Percentiles rank a stretch among this genome's conserved stretches.
These are phyloP conservation scores for Cystobasidiaceae sp. DNA, from an alignment of 1,284 basidiomycete species.

Conservation along the genomic window DNA sequence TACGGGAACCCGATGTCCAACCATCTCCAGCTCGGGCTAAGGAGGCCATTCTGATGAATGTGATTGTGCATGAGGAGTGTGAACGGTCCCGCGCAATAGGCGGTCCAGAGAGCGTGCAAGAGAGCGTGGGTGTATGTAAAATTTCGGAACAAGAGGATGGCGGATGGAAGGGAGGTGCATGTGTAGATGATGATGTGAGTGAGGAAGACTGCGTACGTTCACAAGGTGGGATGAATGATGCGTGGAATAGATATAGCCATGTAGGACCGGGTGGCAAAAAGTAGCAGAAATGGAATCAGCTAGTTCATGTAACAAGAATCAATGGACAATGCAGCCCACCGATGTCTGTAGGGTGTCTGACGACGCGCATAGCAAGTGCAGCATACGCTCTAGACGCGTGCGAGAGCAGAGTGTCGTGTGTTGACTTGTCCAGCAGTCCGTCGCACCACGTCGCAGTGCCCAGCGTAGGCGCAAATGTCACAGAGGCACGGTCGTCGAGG, in stretches of 20 bases:
- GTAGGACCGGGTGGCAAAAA: too few species aligned
- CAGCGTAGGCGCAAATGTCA: slow-evolving; percentile 9
- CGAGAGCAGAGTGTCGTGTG: too few species aligned
- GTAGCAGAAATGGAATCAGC: too few species aligned
- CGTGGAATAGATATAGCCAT: too few species aligned
- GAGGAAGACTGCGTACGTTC: slow-evolving; percentile 6
- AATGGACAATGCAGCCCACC: too few species aligned
- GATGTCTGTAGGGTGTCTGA: slow-evolving; percentile 6
- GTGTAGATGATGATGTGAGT: slow-evolving; percentile 22
- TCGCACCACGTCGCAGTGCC: too few species aligned
- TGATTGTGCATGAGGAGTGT: slow-evolving; percentile 28
- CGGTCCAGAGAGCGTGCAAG: slow-evolving; percentile 5
- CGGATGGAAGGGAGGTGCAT: slow-evolving; percentile 13
- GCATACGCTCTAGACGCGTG: slow-evolving; percentile 1
- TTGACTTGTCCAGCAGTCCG: too few species aligned
- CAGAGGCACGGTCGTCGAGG: neutral
- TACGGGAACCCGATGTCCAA: slow-evolving; percentile 19
- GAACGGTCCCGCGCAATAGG: slow-evolving; percentile 9
- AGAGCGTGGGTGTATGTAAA: slow-evolving; percentile 3
- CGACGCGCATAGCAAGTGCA: neutral
- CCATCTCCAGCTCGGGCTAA: neutral
- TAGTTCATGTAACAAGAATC: too few species aligned
- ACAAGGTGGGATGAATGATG: neutral
- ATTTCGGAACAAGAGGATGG: slow-evolving; percentile 9
- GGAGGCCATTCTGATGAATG: slow-evolving; percentile 14